A percentile compares a stretch with the other conserved stretches of the same genome.
phyloP scores from a whole-genome alignment of 305 asterid genomes.

The Fraxinus floribunda region DNA sequence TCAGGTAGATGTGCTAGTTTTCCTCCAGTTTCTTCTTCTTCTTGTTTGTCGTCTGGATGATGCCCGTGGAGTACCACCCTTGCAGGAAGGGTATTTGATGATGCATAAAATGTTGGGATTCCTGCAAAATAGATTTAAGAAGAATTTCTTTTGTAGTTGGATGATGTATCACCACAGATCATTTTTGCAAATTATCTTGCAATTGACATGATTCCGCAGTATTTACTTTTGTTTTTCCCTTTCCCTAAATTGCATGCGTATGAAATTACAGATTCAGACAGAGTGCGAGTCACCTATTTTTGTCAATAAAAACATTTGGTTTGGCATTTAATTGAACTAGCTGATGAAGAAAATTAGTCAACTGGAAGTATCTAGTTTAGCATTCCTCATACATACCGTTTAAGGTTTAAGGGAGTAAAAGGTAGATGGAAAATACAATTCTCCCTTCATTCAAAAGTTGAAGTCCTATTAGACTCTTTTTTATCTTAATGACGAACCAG shows the following conservation, averaged over 20 bases:
- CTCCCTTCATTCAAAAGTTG: background rate
- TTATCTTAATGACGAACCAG: background rate
- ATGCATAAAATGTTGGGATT: constrained; percentile 21
- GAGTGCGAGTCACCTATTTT: constrained; percentile 5
- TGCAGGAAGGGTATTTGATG: constrained; percentile 38
- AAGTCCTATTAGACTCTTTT: background rate
- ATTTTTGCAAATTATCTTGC: background rate
- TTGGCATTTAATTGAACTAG: constrained; percentile 20
- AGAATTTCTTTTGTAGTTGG: background rate
- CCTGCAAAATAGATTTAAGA: constrained; percentile 41
- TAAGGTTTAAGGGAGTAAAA: background rate
- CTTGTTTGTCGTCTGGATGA: constrained; percentile 61
- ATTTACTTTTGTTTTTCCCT: constrained; percentile 5
- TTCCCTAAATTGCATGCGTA: constrained; percentile 8
- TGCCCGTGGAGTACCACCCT: constrained; percentile 86
- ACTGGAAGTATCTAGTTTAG: constrained; percentile 8
- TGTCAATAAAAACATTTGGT: constrained; percentile 15
- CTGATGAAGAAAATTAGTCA: constrained; percentile 7
- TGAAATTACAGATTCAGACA: constrained; percentile 7
- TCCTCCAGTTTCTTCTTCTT: constrained; percentile 56
- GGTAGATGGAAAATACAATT: constrained; percentile 6
- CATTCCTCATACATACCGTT: constrained; percentile 15
- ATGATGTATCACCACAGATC: background rate
- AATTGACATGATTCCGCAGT: constrained; percentile 2
- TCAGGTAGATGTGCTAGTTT: constrained; percentile 82